phyloP scores from a whole-genome alignment of 2,329 filamentous ascomycete genomes.

The Diplodia corticola region DNA sequence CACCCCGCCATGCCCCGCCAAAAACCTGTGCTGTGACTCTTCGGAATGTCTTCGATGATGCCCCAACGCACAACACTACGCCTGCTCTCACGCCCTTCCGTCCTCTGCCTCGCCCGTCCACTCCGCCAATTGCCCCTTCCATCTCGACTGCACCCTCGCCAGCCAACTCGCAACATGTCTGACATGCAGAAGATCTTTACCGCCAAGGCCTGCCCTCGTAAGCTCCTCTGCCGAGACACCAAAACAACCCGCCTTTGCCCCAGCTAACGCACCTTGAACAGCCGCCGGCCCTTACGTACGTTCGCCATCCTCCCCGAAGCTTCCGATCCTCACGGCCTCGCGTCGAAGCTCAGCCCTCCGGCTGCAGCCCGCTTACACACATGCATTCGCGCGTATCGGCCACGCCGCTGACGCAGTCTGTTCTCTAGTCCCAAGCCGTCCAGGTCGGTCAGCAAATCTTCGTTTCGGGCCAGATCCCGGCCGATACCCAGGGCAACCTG shows the following conservation, averaged over 20 bases:
- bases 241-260: neutral
- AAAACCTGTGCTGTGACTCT: neutral
- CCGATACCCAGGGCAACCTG: conserved; percentile 61
- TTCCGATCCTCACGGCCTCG: neutral
- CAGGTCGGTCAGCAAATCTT: conserved; percentile 68
- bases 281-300: conserved; percentile 48
- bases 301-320: conserved; percentile 24
- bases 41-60: conserved; percentile 6
- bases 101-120: neutral
- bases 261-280: conserved; percentile 28
- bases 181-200: conserved; percentile 48
- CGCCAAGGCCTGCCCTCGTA: conserved; percentile 46
- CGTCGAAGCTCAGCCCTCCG: neutral
- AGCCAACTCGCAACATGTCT: conserved; percentile 36
- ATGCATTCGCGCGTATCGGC: neutral
- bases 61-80: neutral
- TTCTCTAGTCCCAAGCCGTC: conserved; percentile 57
- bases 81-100: conserved; percentile 5
- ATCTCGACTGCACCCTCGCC: neutral
- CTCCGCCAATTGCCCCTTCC: conserved; percentile 3
- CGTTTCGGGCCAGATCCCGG: conserved; percentile 76
- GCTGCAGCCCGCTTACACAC: neutral
- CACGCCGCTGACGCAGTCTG: conserved; percentile 13
- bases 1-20: conserved; percentile 15
- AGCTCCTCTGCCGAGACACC: conserved; percentile 25